Conservation (phyloP, 2,329 filamentous ascomycete species). For the Beauveria sp. region DNA sequence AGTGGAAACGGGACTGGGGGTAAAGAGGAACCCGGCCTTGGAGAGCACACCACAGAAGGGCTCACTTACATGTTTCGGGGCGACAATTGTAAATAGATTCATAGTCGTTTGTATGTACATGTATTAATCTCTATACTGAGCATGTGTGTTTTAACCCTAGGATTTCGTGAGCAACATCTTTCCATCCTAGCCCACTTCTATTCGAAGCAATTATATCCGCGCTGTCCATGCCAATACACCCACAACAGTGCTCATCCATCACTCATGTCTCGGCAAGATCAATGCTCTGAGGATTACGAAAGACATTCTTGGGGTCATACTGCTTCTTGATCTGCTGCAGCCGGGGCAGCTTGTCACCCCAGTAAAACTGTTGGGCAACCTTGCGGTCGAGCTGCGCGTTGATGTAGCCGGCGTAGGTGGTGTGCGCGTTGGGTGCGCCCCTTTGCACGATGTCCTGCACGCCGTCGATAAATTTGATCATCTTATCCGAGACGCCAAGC, state of each 20-base stretch:
- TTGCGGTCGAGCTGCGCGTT: slow-evolving; percentile 39
- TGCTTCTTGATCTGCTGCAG: slow-evolving; percentile 42
- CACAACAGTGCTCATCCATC: not conserved
- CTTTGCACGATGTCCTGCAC: slow-evolving; percentile 38
- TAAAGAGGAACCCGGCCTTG: too few species aligned
- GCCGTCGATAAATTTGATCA: slow-evolving; percentile 42
- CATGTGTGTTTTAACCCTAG: too few species aligned
- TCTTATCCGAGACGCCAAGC: slow-evolving; percentile 35
- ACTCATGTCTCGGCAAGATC: slow-evolving; percentile 18
- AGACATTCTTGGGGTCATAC: slow-evolving; percentile 47
- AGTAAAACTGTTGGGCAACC: slow-evolving; percentile 43
- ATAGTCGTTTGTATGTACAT: too few species aligned
- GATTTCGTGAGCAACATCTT: too few species aligned
- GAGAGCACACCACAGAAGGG: too few species aligned
- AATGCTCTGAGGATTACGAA: slow-evolving; percentile 54
- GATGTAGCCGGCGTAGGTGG: slow-evolving; percentile 57
- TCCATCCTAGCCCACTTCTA: too few species aligned
- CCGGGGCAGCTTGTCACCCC: slow-evolving; percentile 41
- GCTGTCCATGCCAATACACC: too few species aligned
- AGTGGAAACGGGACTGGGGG: too few species aligned
- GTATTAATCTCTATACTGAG: too few species aligned
- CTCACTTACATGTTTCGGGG: too few species aligned
- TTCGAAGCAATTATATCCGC: too few species aligned
- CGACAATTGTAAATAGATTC: too few species aligned
- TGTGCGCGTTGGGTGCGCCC: slow-evolving; percentile 31